phyloP scores from a whole-genome alignment of 1,284 basidiomycete species.

The Leccinum fuscescens region DNA sequence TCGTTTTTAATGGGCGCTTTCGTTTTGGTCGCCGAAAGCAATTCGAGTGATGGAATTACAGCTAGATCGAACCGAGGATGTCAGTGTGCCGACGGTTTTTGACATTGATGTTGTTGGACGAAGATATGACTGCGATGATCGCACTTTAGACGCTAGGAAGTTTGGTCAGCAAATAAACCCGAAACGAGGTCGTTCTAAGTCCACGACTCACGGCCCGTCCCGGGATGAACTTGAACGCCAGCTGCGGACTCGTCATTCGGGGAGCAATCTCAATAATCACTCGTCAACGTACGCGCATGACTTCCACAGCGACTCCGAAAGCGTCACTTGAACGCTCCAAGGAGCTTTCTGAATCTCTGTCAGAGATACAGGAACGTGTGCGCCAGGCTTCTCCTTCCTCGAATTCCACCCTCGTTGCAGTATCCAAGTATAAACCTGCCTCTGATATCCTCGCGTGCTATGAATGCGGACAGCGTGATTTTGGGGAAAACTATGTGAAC shows the following conservation, averaged over 20 bases:
- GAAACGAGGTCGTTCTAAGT: no score
- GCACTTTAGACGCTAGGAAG: background rate
- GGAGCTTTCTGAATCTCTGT: slow-evolving; percentile 53
- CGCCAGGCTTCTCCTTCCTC: slow-evolving; percentile 33
- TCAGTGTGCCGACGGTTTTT: no score
- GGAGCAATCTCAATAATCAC: slow-evolving; percentile 5
- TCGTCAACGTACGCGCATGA: slow-evolving; percentile 19
- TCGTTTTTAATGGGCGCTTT: no score
- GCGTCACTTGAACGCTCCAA: slow-evolving; percentile 35
- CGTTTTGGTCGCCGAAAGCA: no score
- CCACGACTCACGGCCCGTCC: no score
- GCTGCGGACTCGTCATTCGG: background rate
- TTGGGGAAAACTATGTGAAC: slow-evolving; percentile 98
- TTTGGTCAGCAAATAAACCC: background rate
- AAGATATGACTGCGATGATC: no score
- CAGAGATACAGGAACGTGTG: slow-evolving; percentile 50
- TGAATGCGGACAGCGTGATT: slow-evolving; percentile 80
- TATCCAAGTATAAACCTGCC: slow-evolving; percentile 93
- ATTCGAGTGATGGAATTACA: no score
- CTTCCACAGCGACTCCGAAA: slow-evolving; percentile 12
- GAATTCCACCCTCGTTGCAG: slow-evolving; percentile 68
- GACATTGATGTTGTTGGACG: no score
- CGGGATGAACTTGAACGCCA: slow-evolving; percentile 1
- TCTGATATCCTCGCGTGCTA: slow-evolving; percentile 85
- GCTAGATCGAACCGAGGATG: no score